Conservation (phyloP, 2,329 filamentous ascomycete species). For the Ophiocordyceps robertsii region DNA sequence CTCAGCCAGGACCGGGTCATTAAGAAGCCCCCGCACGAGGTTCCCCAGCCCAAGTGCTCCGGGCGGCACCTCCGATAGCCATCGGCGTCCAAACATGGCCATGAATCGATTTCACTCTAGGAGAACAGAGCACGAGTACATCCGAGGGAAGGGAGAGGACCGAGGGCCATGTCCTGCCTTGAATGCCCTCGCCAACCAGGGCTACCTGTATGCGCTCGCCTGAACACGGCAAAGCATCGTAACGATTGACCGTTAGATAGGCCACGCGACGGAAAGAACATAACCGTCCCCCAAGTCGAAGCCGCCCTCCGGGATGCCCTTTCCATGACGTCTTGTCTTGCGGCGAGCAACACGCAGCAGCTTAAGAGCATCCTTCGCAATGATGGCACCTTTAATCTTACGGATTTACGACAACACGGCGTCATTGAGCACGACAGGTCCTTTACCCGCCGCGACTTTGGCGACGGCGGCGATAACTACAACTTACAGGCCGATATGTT, state of each 20-base stretch:
- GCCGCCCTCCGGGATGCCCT: neutral
- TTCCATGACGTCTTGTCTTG: neutral
- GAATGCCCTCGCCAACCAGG: neutral
- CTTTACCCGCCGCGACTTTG: neutral
- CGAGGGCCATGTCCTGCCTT: neutral
- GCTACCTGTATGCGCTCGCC: neutral
- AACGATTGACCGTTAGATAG: neutral
- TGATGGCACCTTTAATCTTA: neutral
- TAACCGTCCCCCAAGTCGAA: neutral
- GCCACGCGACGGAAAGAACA: neutral
- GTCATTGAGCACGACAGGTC: neutral
- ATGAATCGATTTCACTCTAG: neutral
- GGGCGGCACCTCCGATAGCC: neutral
- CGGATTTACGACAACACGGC: neutral
- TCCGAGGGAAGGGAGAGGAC: neutral
- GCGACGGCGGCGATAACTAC: neutral
- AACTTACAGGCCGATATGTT: neutral
- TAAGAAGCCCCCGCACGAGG: no score
- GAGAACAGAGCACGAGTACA: neutral
- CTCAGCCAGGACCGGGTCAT: no score
- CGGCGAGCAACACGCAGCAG: neutral
- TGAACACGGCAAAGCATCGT: neutral
- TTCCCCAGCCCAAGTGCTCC: no score
- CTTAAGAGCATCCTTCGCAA: neutral
- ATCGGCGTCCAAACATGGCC: neutral